phyloP scores from a whole-genome alignment of 768 basidiomycete species.

The Termitomyces sp. region DNA sequence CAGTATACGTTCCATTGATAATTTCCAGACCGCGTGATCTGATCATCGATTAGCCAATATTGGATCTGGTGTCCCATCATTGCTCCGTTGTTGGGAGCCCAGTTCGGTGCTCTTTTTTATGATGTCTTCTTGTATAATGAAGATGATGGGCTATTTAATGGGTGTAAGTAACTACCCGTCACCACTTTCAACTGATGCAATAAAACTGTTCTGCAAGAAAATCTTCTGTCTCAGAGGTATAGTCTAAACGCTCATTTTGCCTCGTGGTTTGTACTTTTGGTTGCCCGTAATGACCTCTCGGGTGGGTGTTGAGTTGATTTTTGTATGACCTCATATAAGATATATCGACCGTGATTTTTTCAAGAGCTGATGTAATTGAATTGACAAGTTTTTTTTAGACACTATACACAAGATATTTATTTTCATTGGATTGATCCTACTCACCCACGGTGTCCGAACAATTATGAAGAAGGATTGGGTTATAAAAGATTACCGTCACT shows the following conservation, averaged over 20 bases:
- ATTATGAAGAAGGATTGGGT: neutral
- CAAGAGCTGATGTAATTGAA: neutral
- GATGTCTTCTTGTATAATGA: constrained; percentile 59
- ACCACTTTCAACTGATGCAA: neutral
- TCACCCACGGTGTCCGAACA: neutral
- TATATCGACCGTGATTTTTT: neutral
- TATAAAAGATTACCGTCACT: neutral
- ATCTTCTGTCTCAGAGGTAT: neutral
- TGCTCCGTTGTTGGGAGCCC: constrained; percentile 57
- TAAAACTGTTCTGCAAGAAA: neutral
- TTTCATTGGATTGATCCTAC: neutral
- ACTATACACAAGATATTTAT: no score
- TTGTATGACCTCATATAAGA: neutral
- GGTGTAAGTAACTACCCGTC: constrained; percentile 26
- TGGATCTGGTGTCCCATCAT: constrained; percentile 73
- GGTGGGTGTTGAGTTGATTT: neutral
- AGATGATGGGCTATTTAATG: constrained; percentile 44
- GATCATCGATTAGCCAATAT: constrained; percentile 37
- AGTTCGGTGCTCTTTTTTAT: constrained; percentile 51
- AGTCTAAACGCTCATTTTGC: neutral
- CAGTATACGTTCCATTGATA: constrained; percentile 15
- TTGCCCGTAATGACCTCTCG: no score
- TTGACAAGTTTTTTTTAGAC: neutral
- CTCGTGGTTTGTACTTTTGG: neutral
- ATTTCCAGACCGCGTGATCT: neutral